Evolutionary conservation across 2,329 filamentous ascomycete species (phyloP), one percentile per base, ranked within the genome.

Genomic region (Fusarium protoensiforme): DNA sequence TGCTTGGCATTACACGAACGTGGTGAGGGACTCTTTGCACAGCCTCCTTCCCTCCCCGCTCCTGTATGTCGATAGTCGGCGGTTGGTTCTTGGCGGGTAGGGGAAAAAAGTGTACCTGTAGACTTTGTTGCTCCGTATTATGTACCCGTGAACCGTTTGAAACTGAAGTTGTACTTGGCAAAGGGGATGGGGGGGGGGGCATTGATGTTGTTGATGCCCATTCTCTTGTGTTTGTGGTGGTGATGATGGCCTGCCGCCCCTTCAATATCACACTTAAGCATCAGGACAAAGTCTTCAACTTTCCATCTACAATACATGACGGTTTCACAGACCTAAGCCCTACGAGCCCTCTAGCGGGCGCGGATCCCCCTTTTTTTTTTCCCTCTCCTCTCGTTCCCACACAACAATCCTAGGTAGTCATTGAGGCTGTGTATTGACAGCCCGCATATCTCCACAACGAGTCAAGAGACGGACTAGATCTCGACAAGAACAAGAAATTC

Each of bases 1-100:
- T 64, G 43, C 72, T 74, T 74, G 72, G 72, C 72, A 74, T 67
- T 74, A 70, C 59, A 74, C 67, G 67, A 62, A 38, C 56, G 69
- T 60, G 60, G 41, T 43, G 36, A 54, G 51, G 60, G 43, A 39
- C 64, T 57, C 57, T 64, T 60, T 62, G 65, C 60, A 70, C 60
- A 72, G 72, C 71, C 72, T 68, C 65, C 60, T 60, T 39, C n/a
- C 46, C 14, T 58, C 51, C 24, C 61, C 72, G 53, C 61, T 58
- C 35, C 18, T 57, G 51, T 51, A 31, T 61, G 58, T 48, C 41
- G 41, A 62, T 56, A 63, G 48, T 63, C 48, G 35, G 53, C 48
- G 48, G 60, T 39, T 39, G 59, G n/a, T 53, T 14, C 48, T 64
- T 64, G 62, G 62, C 54, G 31, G 16, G 41, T 35, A 16, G 18